A percentile compares a stretch with the other conserved stretches of the same genome.
These are phyloP conservation scores for Backusella psychrophila DNA, from an alignment of 192 early-diverging fungal species.

Conservation along the genomic window DNA sequence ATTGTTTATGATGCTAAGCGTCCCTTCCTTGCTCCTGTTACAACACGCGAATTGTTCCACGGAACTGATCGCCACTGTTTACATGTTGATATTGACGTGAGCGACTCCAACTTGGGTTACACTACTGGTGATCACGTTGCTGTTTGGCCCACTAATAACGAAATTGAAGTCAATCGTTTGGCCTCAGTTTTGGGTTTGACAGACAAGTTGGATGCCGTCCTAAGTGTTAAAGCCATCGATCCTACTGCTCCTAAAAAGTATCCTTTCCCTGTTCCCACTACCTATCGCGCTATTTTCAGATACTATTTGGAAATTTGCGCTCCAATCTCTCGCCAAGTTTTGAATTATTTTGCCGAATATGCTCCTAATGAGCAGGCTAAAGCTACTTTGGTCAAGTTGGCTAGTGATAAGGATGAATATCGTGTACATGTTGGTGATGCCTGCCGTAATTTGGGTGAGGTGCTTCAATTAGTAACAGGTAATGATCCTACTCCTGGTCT, in stretches of 20 bases:
- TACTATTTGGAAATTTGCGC: slow-evolving; percentile 89
- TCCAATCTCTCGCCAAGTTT: slow-evolving; percentile 66
- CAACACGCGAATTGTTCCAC: slow-evolving; percentile 70
- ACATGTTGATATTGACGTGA: slow-evolving; percentile 91
- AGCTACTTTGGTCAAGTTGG: slow-evolving; percentile 52
- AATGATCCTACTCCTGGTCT: background rate
- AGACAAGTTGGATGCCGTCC: slow-evolving; percentile 65
- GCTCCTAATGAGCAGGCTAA: slow-evolving; percentile 55
- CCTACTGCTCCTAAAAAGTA: slow-evolving; percentile 73
- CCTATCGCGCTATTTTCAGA: slow-evolving; percentile 83
- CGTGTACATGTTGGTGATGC: slow-evolving; percentile 56
- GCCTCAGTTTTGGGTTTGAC: slow-evolving; percentile 61
- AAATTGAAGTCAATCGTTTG: slow-evolving; percentile 67
- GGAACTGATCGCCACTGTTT: slow-evolving; percentile 76
- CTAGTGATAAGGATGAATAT: slow-evolving; percentile 73
- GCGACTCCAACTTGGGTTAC: slow-evolving; percentile 81
- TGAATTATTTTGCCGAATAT: slow-evolving; percentile 62
- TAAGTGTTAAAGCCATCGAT: slow-evolving; percentile 73
- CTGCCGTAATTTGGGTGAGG: slow-evolving; percentile 71
- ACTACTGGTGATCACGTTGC: slow-evolving; percentile 95
- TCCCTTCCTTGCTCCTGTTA: slow-evolving; percentile 76
- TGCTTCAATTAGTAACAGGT: slow-evolving; percentile 55
- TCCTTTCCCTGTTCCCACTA: slow-evolving; percentile 88
- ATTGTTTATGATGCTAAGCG: slow-evolving; percentile 80
- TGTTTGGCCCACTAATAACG: slow-evolving; percentile 85